Conservation (phyloP, 23 red algal species). For the Pyropia haitanensis region DNA sequence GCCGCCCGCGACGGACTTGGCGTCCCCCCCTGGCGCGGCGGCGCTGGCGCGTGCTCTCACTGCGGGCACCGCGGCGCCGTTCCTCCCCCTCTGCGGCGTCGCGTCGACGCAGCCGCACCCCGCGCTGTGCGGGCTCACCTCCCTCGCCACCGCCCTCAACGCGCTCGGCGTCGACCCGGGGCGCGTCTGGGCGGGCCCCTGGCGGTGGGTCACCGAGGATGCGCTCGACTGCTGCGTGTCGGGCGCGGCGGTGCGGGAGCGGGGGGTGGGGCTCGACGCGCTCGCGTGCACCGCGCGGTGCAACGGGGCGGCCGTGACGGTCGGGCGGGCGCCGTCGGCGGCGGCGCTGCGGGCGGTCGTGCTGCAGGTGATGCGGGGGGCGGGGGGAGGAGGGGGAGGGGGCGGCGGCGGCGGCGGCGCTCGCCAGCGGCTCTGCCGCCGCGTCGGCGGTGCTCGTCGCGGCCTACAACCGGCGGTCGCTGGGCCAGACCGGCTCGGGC, state of each 20-base stretch:
- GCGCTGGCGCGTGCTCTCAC: slow-evolving; percentile 24
- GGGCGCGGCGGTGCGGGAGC: slow-evolving; percentile 15
- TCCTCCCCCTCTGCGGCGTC: slow-evolving; percentile 46
- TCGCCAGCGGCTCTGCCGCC: slow-evolving; percentile 1
- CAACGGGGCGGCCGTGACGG: slow-evolving; percentile 27
- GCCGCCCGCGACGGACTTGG: slow-evolving; percentile 5
- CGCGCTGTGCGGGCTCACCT: slow-evolving; percentile 60
- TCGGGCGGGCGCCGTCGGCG: slow-evolving; percentile 5
- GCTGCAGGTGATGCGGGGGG: slow-evolving; percentile 7
- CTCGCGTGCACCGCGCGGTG: slow-evolving; percentile 49
- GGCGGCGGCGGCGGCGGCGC: too few species aligned
- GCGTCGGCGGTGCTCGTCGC: slow-evolving; percentile 35
- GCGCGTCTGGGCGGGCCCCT: slow-evolving; percentile 64
- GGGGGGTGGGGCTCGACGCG: slow-evolving; percentile 55
- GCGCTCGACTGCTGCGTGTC: slow-evolving; percentile 71
- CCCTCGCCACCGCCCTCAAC: slow-evolving; percentile 53
- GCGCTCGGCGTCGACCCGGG: slow-evolving; percentile 68
- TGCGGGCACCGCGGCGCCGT: slow-evolving; percentile 26
- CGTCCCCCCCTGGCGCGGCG: slow-evolving; percentile 17
- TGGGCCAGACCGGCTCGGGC: slow-evolving; percentile 65
- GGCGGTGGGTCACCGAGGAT: slow-evolving; percentile 73
- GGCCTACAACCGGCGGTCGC: slow-evolving; percentile 30
- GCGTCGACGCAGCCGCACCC: slow-evolving; percentile 59
- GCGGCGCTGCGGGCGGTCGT: slow-evolving; percentile 9
- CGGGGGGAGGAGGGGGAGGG: too few species aligned